These are phyloP conservation scores for Candida golubevii DNA, from an alignment of 805 yeast genomes.

Conservation along the genomic window DNA sequence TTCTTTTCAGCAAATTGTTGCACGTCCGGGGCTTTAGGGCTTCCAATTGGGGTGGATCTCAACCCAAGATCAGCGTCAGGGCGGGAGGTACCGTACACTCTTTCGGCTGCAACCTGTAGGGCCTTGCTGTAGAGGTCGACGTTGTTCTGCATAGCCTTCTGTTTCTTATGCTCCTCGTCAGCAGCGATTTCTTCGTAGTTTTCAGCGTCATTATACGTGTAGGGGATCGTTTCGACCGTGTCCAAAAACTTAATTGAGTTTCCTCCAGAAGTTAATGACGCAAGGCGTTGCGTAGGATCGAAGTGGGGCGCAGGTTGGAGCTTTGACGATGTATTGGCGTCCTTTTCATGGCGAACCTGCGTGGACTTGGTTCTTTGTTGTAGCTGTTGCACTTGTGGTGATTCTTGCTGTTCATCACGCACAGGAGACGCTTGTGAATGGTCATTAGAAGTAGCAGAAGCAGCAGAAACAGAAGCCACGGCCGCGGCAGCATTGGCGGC, in stretches of 20 bases:
- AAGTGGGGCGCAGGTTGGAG: conserved; percentile 5
- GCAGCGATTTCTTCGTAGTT: conserved; percentile 7
- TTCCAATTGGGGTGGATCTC: neutral
- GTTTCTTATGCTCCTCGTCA: conserved; percentile 10
- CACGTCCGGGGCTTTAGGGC: neutral
- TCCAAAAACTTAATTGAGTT: conserved; percentile 37
- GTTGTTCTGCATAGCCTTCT: conserved; percentile 26
- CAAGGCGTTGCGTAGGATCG: conserved; percentile 6
- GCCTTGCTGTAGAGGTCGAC: conserved; percentile 56
- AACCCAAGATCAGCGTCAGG: neutral
- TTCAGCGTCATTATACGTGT: conserved; percentile 1
- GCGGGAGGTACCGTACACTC: conserved; percentile 47
- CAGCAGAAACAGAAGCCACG: conserved; percentile 1
- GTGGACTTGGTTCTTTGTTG: no score
- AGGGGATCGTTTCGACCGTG: conserved; percentile 35
- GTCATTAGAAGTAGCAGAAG: neutral
- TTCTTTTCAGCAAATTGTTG: conserved; percentile 8
- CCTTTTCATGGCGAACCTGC: neutral
- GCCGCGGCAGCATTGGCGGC: conserved; percentile 7
- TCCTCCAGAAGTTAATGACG: conserved; percentile 21
- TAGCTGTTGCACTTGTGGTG: no score
- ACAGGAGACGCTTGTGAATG: neutral
- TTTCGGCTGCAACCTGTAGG: conserved; percentile 50
- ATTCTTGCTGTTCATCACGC: no score
- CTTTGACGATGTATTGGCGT: neutral